Evolutionary conservation across 2,329 filamentous ascomycete genomes (phyloP).

Genomic region (Thermothelomyces thermophilus): DNA sequence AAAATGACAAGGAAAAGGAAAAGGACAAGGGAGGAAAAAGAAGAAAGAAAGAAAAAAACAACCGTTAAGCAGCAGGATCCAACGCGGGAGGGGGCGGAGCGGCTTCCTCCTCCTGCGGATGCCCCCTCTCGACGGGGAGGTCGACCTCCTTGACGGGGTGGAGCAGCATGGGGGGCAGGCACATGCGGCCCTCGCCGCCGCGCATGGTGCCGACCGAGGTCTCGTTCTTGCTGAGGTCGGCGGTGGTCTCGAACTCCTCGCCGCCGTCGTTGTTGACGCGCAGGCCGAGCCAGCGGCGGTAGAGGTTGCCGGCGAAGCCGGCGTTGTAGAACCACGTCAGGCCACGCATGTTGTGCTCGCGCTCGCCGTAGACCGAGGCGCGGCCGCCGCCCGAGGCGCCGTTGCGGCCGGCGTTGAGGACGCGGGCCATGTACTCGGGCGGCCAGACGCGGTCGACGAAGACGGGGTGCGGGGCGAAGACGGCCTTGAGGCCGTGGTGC

Average conservation of each 20-base stretch:
- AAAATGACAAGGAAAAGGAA: not conserved
- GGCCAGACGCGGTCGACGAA: slow-evolving; percentile 88
- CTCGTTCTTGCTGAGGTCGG: slow-evolving; percentile 46
- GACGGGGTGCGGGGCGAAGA: slow-evolving; percentile 82
- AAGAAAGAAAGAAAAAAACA: not conserved
- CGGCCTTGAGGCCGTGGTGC: slow-evolving; percentile 88
- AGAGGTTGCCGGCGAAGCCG: slow-evolving; percentile 73
- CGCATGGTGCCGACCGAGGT: slow-evolving; percentile 45
- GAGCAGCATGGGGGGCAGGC: slow-evolving; percentile 78
- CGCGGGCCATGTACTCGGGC: slow-evolving; percentile 63
- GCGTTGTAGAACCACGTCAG: slow-evolving; percentile 91
- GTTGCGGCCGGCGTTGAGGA: slow-evolving; percentile 74
- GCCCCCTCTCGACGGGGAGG: slow-evolving; percentile 48
- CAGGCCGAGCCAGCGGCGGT: slow-evolving; percentile 79
- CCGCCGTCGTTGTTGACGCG: slow-evolving; percentile 72
- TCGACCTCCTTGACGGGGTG: slow-evolving; percentile 81
- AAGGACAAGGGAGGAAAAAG: not conserved
- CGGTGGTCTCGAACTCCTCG: slow-evolving; percentile 63
- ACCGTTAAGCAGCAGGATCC: slow-evolving; percentile 39
- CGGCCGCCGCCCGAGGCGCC: slow-evolving; percentile 67
- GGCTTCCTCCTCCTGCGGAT: slow-evolving; percentile 42
- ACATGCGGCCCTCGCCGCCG: slow-evolving; percentile 78
- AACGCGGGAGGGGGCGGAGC: slow-evolving; percentile 44
- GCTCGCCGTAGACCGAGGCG: slow-evolving; percentile 69
- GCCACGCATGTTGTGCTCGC: slow-evolving; percentile 83